Base-by-base conservation (phyloP, 2,329 filamentous ascomycete genomes). In the Xylariales sp. region DNA sequence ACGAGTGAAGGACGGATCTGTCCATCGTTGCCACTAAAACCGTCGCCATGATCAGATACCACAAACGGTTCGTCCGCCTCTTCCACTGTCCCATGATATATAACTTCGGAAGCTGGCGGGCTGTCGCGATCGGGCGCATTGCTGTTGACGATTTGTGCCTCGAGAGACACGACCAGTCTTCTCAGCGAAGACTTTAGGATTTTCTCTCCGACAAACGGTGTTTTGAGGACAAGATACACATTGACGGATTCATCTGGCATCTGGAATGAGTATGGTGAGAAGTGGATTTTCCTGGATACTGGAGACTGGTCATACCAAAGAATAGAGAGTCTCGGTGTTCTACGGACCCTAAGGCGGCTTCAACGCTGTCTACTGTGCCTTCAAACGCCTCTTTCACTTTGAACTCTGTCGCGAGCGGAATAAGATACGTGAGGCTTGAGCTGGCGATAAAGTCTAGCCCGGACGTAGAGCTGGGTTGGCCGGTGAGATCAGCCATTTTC, bases 221-320 rank as follows among this genome's bases (percentile, higher is more conserved):
- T 81, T 53, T 77, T 76, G 43, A 90, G 71, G 9, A 87, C 70
- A 47, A 89, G 66, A 54, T 86, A 80, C 14, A 88, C 71, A 48
- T 82, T 69, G 43, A 86, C 73, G 19, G 78, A 79, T 68, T 90
- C 86, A 74, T 90, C 86, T 89, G 65, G 44, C 57, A 56, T 68
- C 66, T 74, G 64, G 56, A 62, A 68, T 74, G 62, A 75, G 74
- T 65, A 68, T 55, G n/a, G 53, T 56, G 51, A 64, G 62, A 66
- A 54, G 56, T 48, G 50, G 50, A 56, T 47, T 51, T 27, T 50
- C 54, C 51, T 48, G 49, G 53, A 51, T 43, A 45, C 38, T 40
- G 45, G 47, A 42, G 45, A 51, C 51, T 45, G 41, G 34, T 61
- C 76, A 51, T 69, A 88, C 86, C 86, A 56, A 89, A 88, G 57